These are phyloP conservation scores for Chrysosporium queenslandicum DNA, from an alignment of 2,329 filamentous ascomycete genomes.

Conservation along the genomic window DNA sequence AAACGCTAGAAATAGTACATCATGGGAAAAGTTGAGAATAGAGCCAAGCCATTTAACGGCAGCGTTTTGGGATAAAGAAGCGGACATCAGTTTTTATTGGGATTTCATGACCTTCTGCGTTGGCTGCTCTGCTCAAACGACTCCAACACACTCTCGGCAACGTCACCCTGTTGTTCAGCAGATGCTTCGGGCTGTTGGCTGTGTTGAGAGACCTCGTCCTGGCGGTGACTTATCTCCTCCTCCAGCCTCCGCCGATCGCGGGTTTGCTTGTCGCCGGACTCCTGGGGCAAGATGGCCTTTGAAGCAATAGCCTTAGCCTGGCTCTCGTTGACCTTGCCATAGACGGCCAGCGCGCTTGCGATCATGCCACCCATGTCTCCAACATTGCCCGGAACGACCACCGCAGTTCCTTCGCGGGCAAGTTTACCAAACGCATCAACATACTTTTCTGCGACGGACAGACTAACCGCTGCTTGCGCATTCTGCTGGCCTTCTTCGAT, in stretches of 20 bases:
- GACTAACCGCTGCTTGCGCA: slow-evolving; percentile 73
- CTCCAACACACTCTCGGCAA: slow-evolving; percentile 41
- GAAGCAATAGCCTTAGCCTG: slow-evolving; percentile 56
- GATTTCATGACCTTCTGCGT: slow-evolving; percentile 22
- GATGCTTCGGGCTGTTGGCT: slow-evolving; percentile 13
- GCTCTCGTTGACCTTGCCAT: slow-evolving; percentile 78
- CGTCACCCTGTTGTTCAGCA: slow-evolving; percentile 26
- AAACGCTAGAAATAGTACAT: slow-evolving; percentile 2
- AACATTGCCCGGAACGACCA: slow-evolving; percentile 93
- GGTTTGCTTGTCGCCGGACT: slow-evolving; percentile 12
- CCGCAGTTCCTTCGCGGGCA: slow-evolving; percentile 87
- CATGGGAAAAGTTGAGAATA: not conserved
- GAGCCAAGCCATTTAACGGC: not conserved
- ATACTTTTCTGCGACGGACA: slow-evolving; percentile 93
- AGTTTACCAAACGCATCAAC: slow-evolving; percentile 89
- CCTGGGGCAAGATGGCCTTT: slow-evolving; percentile 27
- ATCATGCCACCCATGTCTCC: slow-evolving; percentile 97
- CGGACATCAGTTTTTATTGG: not conserved
- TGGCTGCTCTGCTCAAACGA: slow-evolving; percentile 39
- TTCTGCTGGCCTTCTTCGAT: slow-evolving; percentile 63
- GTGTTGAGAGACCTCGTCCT: slow-evolving; percentile 1
- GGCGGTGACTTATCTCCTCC: slow-evolving; percentile 8
- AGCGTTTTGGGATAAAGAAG: not conserved
- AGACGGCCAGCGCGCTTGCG: slow-evolving; percentile 87
- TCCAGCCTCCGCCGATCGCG: slow-evolving; percentile 10